A percentile compares a stretch with the other conserved stretches of the same genome.
phyloP scores from a whole-genome alignment of 1,284 basidiomycete genomes.

The Apiotrichum gamsii region DNA sequence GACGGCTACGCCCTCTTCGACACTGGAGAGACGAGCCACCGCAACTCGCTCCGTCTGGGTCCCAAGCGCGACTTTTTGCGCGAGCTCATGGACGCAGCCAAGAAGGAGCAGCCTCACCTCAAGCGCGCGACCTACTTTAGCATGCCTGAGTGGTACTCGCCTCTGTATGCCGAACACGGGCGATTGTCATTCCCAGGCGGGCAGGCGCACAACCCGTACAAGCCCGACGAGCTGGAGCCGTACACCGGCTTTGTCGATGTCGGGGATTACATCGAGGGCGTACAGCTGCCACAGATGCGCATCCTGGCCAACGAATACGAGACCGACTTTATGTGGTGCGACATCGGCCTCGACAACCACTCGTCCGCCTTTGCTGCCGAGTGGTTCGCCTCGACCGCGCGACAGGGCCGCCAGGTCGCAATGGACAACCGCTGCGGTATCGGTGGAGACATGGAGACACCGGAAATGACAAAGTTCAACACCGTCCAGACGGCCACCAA shows the following conservation, averaged over 20 bases:
- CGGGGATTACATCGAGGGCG: constrained; percentile 53
- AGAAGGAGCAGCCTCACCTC: constrained; percentile 23
- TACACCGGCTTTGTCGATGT: constrained; percentile 55
- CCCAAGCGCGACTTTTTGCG: constrained; percentile 55
- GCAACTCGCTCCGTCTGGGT: constrained; percentile 52
- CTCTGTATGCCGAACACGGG: constrained; percentile 54
- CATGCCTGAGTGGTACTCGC: constrained; percentile 56
- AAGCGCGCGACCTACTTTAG: constrained; percentile 23
- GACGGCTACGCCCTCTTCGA: constrained; percentile 54
- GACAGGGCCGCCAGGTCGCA: constrained; percentile 53
- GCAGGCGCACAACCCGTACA: constrained; percentile 54
- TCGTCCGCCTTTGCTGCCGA: constrained; percentile 52
- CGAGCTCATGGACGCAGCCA: constrained; percentile 55
- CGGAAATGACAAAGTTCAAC: constrained; percentile 55
- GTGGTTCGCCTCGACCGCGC: constrained; percentile 53
- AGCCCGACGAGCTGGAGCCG: constrained; percentile 53
- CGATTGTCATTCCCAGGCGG: constrained; percentile 53
- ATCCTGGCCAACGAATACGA: constrained; percentile 53
- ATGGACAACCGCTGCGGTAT: constrained; percentile 53
- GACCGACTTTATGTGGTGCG: constrained; percentile 55
- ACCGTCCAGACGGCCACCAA: constrained; percentile 52
- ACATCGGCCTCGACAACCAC: constrained; percentile 57
- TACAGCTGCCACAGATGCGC: constrained; percentile 57
- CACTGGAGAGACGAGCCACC: constrained; percentile 50
- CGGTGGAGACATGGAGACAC: constrained; percentile 54